These are phyloP conservation scores for Imleria badia DNA, from an alignment of 768 basidiomycete genomes.

Conservation along the genomic window DNA sequence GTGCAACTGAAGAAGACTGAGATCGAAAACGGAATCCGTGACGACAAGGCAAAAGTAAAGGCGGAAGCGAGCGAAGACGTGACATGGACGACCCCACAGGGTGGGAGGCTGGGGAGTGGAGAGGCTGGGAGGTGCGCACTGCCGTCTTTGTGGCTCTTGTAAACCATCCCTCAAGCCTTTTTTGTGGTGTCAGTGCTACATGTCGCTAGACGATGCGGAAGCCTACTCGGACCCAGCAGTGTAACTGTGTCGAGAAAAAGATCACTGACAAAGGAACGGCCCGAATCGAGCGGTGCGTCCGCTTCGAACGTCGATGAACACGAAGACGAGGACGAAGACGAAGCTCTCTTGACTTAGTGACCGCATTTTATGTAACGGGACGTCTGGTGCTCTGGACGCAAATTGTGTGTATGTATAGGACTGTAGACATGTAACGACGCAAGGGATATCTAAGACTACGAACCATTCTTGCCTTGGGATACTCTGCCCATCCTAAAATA, in stretches of 20 bases:
- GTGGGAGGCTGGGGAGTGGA: slow-evolving; percentile 78
- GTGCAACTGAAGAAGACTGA: slow-evolving; percentile 30
- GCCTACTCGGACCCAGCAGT: slow-evolving; percentile 97
- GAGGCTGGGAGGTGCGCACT: slow-evolving; percentile 85
- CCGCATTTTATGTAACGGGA: slow-evolving; percentile 98
- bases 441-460: neutral
- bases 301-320: slow-evolving; percentile 7
- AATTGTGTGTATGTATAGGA: neutral
- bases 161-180: neutral
- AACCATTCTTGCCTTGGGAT: neutral
- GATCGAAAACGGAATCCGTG: slow-evolving; percentile 2
- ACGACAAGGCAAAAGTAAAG: slow-evolving; percentile 33
- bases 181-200: slow-evolving; percentile 66
- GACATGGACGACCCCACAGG: slow-evolving; percentile 38
- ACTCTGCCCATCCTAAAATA: slow-evolving; percentile 44
- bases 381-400: slow-evolving; percentile 51
- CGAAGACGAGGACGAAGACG: slow-evolving; percentile 56
- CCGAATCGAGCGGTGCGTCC: slow-evolving; percentile 15
- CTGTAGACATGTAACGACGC: neutral
- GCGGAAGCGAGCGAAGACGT: slow-evolving; percentile 18
- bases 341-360: slow-evolving; percentile 82
- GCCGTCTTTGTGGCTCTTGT: neutral
- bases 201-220: slow-evolving; percentile 91
- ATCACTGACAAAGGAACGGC: slow-evolving; percentile 15
- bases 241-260: slow-evolving; percentile 57